phyloP scores from a whole-genome alignment of 139 green algal genomes.

The Edaphochlamys debaryana region DNA sequence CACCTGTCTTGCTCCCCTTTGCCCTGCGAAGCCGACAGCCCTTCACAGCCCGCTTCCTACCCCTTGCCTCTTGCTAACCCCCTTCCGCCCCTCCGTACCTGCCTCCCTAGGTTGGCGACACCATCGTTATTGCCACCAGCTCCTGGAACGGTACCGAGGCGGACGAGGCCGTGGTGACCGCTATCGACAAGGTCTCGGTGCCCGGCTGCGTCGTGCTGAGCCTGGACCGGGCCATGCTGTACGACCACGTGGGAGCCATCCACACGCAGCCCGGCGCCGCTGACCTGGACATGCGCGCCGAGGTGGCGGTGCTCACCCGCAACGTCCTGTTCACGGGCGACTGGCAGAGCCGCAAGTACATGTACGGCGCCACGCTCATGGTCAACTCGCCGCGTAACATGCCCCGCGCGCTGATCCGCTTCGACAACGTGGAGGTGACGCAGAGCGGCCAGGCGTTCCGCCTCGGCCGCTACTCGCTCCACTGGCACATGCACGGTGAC shows the following conservation, averaged over 20 bases:
- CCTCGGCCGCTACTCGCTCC: constrained; percentile 77
- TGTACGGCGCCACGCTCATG: constrained; percentile 67
- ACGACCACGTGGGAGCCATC: constrained; percentile 63
- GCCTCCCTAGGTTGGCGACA: constrained; percentile 48
- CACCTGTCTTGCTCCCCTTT: too few species aligned
- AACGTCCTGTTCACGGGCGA: constrained; percentile 65
- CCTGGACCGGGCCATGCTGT: constrained; percentile 50
- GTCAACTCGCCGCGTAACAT: constrained; percentile 36
- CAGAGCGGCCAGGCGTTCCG: constrained; percentile 59
- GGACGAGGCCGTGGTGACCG: constrained; percentile 51
- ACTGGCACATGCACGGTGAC: constrained; percentile 80
- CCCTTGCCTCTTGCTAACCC: too few species aligned
- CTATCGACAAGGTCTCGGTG: background rate
- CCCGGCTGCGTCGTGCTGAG: constrained; percentile 37
- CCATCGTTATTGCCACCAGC: constrained; percentile 69
- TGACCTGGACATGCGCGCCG: constrained; percentile 67
- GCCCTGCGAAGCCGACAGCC: too few species aligned
- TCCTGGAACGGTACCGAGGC: constrained; percentile 54
- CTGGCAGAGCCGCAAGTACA: constrained; percentile 11
- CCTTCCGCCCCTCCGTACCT: background rate
- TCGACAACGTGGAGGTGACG: constrained; percentile 58
- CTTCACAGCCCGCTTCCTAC: too few species aligned
- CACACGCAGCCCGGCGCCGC: constrained; percentile 10
- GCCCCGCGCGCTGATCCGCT: constrained; percentile 17
- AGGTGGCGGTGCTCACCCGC: constrained; percentile 62